A percentile compares a stretch with the other conserved stretches of the same genome.
These are phyloP conservation scores for Diatrype stigma DNA, from an alignment of 2,329 filamentous ascomycete genomes.

Conservation along the genomic window DNA sequence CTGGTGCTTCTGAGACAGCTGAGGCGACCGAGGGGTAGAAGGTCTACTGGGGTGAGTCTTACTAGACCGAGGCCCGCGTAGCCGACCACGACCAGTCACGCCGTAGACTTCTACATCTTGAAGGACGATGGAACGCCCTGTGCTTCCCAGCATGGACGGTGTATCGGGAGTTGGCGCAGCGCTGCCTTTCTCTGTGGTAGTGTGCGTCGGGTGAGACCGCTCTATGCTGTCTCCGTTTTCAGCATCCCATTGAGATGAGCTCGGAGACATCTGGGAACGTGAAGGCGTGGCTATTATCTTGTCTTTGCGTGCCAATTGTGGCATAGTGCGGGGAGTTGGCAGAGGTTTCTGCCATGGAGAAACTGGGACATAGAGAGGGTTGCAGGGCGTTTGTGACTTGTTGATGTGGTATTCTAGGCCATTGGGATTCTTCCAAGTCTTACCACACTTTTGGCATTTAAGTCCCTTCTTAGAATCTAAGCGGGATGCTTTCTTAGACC, in stretches of 20 bases:
- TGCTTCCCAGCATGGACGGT: neutral
- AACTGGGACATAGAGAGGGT: constrained; percentile 39
- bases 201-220: neutral
- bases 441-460: constrained; percentile 49
- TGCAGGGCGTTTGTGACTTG: constrained; percentile 51
- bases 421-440: constrained; percentile 53
- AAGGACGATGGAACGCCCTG: constrained; percentile 13
- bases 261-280: neutral
- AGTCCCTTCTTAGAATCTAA: constrained; percentile 28
- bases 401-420: constrained; percentile 56
- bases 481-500: constrained; percentile 8
- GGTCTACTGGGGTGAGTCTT: neutral
- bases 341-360: constrained; percentile 15
- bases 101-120: constrained; percentile 21
- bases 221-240: neutral
- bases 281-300: neutral
- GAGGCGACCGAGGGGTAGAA: neutral
- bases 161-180: neutral
- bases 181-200: neutral
- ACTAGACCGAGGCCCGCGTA: neutral
- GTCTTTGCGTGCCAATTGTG: neutral
- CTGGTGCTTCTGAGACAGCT: neutral
- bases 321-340: constrained; percentile 5
- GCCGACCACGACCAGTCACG: constrained; percentile 14
- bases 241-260: neutral